These are phyloP conservation scores for Solanum hybrid DNA, from an alignment of 305 asterid genomes.

Conservation along the genomic window DNA sequence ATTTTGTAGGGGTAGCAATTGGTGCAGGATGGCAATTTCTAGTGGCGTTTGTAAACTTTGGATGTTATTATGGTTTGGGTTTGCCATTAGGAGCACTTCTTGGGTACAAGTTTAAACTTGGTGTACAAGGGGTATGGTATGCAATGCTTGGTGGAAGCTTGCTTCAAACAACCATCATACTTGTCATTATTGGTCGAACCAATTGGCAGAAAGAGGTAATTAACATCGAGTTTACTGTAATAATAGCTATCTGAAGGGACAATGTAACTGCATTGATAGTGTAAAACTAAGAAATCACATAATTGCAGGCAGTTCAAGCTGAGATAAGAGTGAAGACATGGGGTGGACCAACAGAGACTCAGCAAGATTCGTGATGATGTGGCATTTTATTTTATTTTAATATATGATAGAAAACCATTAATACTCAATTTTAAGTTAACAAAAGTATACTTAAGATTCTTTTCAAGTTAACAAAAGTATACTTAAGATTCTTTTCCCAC, in stretches of 20 bases:
- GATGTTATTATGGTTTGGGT: conserved; percentile 49
- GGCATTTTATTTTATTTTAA: not conserved
- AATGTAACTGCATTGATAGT: not conserved
- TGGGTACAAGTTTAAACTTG: conserved; percentile 48
- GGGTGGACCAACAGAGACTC: conserved; percentile 6
- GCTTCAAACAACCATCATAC: conserved; percentile 41
- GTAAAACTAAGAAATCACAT: not conserved
- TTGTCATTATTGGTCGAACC: conserved; percentile 26
- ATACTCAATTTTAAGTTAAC: not conserved
- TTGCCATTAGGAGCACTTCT: conserved; percentile 64
- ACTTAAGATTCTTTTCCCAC: not conserved
- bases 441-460: not conserved
- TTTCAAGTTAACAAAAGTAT: not conserved
- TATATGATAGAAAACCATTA: not conserved
- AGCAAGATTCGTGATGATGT: not conserved
- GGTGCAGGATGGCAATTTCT: conserved; percentile 79
- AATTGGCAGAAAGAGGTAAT: conserved; percentile 54
- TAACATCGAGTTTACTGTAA: not conserved
- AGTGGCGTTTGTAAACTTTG: conserved; percentile 46
- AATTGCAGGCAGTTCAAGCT: conserved; percentile 42
- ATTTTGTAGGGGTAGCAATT: conserved; percentile 56
- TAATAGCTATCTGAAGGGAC: not conserved
- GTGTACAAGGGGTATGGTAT: conserved; percentile 66
- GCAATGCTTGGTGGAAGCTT: conserved; percentile 62
- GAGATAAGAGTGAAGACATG: conserved; percentile 35